Evolutionary conservation across 192 early-diverging fungal species (phyloP).

Genomic region (Lunasporangiospora selenospora): DNA sequence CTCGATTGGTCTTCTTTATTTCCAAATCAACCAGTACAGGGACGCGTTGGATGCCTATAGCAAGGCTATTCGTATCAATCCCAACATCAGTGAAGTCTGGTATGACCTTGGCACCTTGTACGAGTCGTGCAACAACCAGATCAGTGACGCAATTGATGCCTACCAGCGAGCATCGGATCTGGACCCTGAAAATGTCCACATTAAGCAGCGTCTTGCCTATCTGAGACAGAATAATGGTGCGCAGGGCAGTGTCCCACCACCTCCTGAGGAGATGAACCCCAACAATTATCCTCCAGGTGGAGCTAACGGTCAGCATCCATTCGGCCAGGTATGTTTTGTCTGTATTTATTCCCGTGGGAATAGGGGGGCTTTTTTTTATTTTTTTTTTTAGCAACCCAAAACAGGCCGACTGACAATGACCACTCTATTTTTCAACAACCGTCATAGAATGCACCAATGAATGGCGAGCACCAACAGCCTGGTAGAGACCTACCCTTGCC

Average conservation of each 20-base stretch:
- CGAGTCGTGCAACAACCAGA: slow-evolving; percentile 97
- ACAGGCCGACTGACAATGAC: no score
- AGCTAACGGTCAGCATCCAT: slow-evolving; percentile 28
- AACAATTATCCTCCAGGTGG: slow-evolving; percentile 23
- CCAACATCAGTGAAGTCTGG: slow-evolving; percentile 97
- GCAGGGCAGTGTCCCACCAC: slow-evolving; percentile 27
- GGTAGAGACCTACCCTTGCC: slow-evolving; percentile 36
- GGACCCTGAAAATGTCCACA: slow-evolving; percentile 87
- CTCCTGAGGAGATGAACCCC: slow-evolving; percentile 36
- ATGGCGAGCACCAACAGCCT: slow-evolving; percentile 19
- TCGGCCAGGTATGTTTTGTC: slow-evolving; percentile 17
- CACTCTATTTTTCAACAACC: no score
- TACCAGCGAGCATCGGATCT: slow-evolving; percentile 93
- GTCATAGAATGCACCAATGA: slow-evolving; percentile 4
- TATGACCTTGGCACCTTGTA: slow-evolving; percentile 96
- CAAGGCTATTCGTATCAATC: slow-evolving; percentile 92
- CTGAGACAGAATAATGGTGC: slow-evolving; percentile 40
- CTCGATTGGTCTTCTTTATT: slow-evolving; percentile 98
- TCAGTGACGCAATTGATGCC: slow-evolving; percentile 95
- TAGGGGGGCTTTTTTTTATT: not conserved
- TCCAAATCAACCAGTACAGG: slow-evolving; percentile 93
- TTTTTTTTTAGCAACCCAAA: not conserved
- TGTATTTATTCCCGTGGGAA: not conserved
- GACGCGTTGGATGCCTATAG: slow-evolving; percentile 98
- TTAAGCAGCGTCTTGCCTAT: slow-evolving; percentile 77